Percentiles rank a stretch among this genome's conserved stretches.
These are phyloP conservation scores for Rutstroemia sydowiana DNA, from an alignment of 2,329 filamentous ascomycete genomes.

Conservation along the genomic window DNA sequence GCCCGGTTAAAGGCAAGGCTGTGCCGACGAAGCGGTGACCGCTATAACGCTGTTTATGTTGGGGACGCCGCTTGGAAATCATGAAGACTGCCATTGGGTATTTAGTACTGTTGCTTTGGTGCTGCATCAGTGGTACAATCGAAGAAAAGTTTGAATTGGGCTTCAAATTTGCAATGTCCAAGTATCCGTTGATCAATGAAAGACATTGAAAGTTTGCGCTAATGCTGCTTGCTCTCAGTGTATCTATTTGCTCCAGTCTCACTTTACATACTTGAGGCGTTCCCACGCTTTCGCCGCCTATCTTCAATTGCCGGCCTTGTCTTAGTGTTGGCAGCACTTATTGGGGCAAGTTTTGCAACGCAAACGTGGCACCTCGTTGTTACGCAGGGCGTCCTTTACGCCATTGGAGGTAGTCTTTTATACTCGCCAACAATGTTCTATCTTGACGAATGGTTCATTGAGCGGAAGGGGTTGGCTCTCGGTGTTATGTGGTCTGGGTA, in stretches of 20 bases:
- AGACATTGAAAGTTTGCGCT: too few species aligned
- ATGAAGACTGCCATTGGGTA: too few species aligned
- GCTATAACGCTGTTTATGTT: too few species aligned
- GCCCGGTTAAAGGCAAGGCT: too few species aligned
- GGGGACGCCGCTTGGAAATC: too few species aligned
- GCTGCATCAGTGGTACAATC: too few species aligned
- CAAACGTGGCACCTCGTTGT: constrained; percentile 37
- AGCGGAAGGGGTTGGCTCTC: constrained; percentile 39
- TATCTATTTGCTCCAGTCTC: constrained; percentile 23
- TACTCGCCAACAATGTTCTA: constrained; percentile 36
- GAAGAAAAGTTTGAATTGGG: too few species aligned
- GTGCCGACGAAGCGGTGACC: too few species aligned
- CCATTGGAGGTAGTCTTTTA: constrained; percentile 34
- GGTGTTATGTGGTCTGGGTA: constrained; percentile 40
- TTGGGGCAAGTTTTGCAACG: constrained; percentile 38
- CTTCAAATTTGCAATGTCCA: too few species aligned
- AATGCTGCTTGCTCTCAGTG: constrained; percentile 6
- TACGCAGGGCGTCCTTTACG: constrained; percentile 41
- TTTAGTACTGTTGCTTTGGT: too few species aligned
- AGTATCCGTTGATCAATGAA: too few species aligned
- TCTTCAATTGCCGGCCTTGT: constrained; percentile 31
- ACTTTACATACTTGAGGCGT: constrained; percentile 20
- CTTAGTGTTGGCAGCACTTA: constrained; percentile 29
- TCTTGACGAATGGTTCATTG: constrained; percentile 43
- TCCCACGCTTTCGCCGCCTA: constrained; percentile 28